Base-by-base conservation (phyloP, 1,139 yeast species). In the Saccharomyces uvarum region DNA sequence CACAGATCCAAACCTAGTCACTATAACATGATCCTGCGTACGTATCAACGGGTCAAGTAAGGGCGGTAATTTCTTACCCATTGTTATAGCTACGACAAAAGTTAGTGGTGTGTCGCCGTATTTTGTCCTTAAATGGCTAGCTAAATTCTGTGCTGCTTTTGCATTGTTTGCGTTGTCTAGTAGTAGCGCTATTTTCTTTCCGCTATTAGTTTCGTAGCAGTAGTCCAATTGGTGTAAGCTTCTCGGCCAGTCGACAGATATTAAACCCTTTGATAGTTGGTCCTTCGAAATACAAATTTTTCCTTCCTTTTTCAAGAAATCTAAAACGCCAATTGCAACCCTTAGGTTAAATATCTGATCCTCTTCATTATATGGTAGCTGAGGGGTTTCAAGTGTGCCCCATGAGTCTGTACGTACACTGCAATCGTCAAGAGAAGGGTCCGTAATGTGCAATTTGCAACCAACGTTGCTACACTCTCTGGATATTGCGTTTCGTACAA, bases 151-250 rank as follows among this genome's bases (percentile, higher is more conserved):
- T 0, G 97, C 95, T 0, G 97, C 96, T 59, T 84, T 83, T 16
- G 81, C 83, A 66, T 91, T 91, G 68, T 91, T 98, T 0, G 98
- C 97, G 1, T 98, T 98, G 70, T 91, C 99, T 1, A 90, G 62
- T 7, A 89, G 70, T 0, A 85, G 71, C 0, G 72, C 68, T 1
- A 77, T 60, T 1, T 66, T 55, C 24, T 57, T 51, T 1, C 52
- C 49, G 5, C 48, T 49, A 1, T 11, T 16, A 19, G 26, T 11
- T 38, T 66, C 54, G 33, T 70, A 69, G 2, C 24, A 33, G 33
- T 63, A 59, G 2, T 60, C 56, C 2, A 82, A 52, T 0, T 63
- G 57, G 59, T 86, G 91, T 46, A 86, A 69, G 61, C 91, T 70
- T 2, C 86, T 86, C 3, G 86, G 84, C 88, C 89, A 82, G 33